phyloP scores from a whole-genome alignment of 257 asterid species.

The Solanum tacnaense region DNA sequence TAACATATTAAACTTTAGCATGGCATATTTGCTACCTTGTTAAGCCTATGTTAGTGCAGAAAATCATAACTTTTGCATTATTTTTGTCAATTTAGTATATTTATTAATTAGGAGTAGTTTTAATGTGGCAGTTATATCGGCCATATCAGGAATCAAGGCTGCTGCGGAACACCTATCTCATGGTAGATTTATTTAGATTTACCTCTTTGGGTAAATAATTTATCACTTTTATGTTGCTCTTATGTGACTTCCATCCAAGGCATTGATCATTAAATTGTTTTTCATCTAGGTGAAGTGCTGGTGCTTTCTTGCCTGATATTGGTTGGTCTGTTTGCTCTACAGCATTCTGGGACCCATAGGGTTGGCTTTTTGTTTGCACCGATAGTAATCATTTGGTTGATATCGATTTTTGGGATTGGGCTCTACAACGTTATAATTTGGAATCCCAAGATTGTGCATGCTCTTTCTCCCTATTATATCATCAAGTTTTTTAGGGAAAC shows the following conservation, averaged over 20 bases:
- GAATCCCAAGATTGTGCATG: slow-evolving; percentile 26
- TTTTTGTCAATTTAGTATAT: neutral
- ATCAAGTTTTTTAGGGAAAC: slow-evolving; percentile 26
- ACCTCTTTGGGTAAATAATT: neutral
- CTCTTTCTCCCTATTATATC: slow-evolving; percentile 32
- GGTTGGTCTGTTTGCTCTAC: slow-evolving; percentile 25
- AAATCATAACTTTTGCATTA: neutral
- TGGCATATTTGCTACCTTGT: neutral
- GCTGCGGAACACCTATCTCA: slow-evolving; percentile 18
- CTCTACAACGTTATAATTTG: slow-evolving; percentile 23
- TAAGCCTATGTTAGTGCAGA: neutral
- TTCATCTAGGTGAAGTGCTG: neutral
- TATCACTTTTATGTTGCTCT: neutral
- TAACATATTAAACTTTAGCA: neutral
- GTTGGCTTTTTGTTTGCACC: slow-evolving; percentile 34
- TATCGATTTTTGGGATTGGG: slow-evolving; percentile 26
- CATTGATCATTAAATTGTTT: neutral
- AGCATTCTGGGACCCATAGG: slow-evolving; percentile 30
- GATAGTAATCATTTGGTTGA: slow-evolving; percentile 23
- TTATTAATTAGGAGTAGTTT: neutral
- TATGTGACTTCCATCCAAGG: neutral
- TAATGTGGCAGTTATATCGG: slow-evolving; percentile 39
- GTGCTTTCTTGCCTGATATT: neutral
- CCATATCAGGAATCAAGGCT: slow-evolving; percentile 47
- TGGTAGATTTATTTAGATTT: slow-evolving; percentile 20